phyloP scores from a whole-genome alignment of 2,329 filamentous ascomycete species.

The Penicillium sp. region DNA sequence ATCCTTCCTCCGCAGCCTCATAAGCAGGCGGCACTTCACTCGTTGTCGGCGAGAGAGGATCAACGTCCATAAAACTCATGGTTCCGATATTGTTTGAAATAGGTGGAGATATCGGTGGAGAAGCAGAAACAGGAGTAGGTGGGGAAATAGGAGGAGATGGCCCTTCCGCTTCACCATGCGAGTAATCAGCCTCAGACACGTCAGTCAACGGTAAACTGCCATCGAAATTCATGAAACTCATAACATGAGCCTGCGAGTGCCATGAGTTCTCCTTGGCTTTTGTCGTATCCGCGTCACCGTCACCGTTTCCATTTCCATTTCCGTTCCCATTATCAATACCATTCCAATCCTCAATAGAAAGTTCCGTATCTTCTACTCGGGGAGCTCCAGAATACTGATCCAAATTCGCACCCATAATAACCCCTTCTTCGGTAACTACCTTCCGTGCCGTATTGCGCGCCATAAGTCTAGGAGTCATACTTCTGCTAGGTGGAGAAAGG shows the following conservation, averaged over 20 bases:
- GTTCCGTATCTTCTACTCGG: neutral
- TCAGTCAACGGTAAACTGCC: neutral
- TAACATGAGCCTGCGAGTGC: conserved; percentile 14
- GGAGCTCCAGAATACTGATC: conserved; percentile 3
- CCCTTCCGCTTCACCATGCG: neutral
- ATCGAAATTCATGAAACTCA: conserved; percentile 31
- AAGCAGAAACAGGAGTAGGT: neutral
- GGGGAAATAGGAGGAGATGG: neutral
- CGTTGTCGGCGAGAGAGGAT: neutral
- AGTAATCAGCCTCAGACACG: neutral
- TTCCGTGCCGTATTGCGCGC: neutral
- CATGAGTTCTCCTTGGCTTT: neutral
- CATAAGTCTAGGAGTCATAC: neutral
- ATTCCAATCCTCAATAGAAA: neutral
- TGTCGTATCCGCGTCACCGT: neutral
- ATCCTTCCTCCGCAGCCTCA: conserved; percentile 2
- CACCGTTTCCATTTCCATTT: neutral
- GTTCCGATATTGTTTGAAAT: neutral
- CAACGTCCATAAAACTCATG: neutral
- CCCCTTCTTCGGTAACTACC: conserved; percentile 29
- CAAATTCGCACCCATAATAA: conserved; percentile 29
- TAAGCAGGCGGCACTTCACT: conserved; percentile 16
- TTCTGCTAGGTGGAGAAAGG: neutral
- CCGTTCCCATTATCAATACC: neutral
- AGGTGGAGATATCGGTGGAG: neutral